A percentile compares a stretch with the other conserved stretches of the same genome.
phyloP scores from a whole-genome alignment of 192 early-diverging fungal genomes.

The Umbelopsis vinacea region DNA sequence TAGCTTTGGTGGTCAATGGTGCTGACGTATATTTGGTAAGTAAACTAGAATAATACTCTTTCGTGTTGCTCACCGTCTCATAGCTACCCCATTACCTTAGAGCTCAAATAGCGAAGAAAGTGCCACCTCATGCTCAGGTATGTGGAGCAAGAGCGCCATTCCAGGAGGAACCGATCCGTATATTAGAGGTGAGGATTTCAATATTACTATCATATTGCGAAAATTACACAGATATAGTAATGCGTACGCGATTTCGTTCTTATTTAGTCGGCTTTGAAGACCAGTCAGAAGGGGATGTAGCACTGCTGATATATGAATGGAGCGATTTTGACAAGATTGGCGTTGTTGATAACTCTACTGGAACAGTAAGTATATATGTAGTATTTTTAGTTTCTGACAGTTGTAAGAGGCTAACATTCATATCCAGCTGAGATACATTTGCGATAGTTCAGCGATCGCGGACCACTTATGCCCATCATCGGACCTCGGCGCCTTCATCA shows the following conservation, averaged over 20 bases:
- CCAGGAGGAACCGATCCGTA: conserved; percentile 43
- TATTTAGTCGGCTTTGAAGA: conserved; percentile 32
- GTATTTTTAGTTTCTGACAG: not conserved
- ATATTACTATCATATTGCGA: not conserved
- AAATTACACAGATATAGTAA: not conserved
- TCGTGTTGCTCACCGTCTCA: not conserved
- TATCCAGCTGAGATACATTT: conserved; percentile 51
- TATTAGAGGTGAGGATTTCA: conserved; percentile 34
- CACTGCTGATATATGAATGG: conserved; percentile 54
- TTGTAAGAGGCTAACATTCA: not conserved
- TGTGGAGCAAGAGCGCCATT: conserved; percentile 42
- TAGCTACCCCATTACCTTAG: conserved; percentile 10
- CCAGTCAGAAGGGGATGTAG: conserved; percentile 41
- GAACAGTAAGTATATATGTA: conserved; percentile 17
- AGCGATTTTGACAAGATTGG: conserved; percentile 49
- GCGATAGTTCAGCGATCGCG: conserved; percentile 56
- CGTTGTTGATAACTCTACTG: conserved; percentile 26
- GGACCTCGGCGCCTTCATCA: conserved; percentile 59
- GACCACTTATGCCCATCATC: conserved; percentile 56
- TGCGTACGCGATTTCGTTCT: not conserved
- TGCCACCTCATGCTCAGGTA: conserved; percentile 37
- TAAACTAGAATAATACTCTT: not conserved
- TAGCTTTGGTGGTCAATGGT: not conserved
- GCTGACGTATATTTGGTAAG: conserved; percentile 14
- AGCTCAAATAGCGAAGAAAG: conserved; percentile 30